These are phyloP conservation scores for Hymenoscyphus albidus DNA, from an alignment of 2,329 filamentous ascomycete genomes.

Conservation along the genomic window DNA sequence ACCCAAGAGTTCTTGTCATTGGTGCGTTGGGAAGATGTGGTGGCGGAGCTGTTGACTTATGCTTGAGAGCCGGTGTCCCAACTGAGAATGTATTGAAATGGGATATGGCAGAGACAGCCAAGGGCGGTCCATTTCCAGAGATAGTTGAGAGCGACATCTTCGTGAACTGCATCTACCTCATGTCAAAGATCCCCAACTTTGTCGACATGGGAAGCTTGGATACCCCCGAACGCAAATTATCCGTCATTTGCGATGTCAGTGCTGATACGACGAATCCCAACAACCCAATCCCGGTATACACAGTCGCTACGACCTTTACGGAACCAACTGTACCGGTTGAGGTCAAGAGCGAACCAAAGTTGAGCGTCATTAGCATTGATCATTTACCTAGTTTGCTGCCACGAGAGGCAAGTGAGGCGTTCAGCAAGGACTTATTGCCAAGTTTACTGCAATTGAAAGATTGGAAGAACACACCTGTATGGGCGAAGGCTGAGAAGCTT, in stretches of 20 bases:
- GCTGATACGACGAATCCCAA: conserved; percentile 72
- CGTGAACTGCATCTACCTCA: conserved; percentile 88
- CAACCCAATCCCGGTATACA: conserved; percentile 72
- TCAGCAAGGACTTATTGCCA: conserved; percentile 73
- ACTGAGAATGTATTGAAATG: conserved; percentile 62
- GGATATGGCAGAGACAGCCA: conserved; percentile 75
- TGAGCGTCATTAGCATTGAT: conserved; percentile 85
- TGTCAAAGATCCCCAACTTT: conserved; percentile 74
- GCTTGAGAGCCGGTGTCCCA: conserved; percentile 68
- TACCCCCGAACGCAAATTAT: conserved; percentile 65
- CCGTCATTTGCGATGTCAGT: conserved; percentile 75
- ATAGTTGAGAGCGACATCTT: conserved; percentile 74
- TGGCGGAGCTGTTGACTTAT: conserved; percentile 76
- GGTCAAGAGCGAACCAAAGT: conserved; percentile 48
- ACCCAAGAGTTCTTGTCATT: conserved; percentile 77
- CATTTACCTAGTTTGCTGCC: conserved; percentile 81
- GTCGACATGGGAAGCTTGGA: conserved; percentile 68
- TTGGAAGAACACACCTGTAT: conserved; percentile 69
- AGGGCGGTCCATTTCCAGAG: conserved; percentile 70
- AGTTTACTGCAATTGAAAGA: conserved; percentile 75
- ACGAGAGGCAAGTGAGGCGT: conserved; percentile 81
- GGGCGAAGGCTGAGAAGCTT: conserved; percentile 77
- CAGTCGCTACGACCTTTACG: conserved; percentile 79
- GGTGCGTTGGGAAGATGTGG: conserved; percentile 83
- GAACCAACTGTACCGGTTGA: conserved; percentile 79